Percentiles rank a stretch among this genome's conserved stretches.
These are phyloP conservation scores for Leccinum arenicola DNA, from an alignment of 768 basidiomycete genomes.

Conservation along the genomic window DNA sequence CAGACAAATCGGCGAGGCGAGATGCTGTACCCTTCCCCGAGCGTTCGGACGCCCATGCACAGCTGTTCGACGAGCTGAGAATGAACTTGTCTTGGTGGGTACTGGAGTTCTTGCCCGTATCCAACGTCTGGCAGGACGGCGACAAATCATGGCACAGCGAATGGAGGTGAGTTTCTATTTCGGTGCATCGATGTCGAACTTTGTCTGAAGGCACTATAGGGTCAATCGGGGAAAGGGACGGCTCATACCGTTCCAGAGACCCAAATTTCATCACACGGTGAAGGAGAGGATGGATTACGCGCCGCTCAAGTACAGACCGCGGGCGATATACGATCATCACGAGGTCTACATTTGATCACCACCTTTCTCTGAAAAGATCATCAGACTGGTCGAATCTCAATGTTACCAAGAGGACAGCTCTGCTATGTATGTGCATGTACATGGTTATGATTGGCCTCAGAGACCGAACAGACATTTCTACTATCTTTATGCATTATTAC, in stretches of 20 bases:
- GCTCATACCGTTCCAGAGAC: slow-evolving; percentile 41
- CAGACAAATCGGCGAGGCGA: neutral
- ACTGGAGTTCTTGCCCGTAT: slow-evolving; percentile 62
- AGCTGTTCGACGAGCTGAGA: slow-evolving; percentile 52
- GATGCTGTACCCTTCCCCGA: neutral
- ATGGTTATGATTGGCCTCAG: neutral
- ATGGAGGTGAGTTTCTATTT: slow-evolving; percentile 48
- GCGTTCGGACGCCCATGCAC: slow-evolving; percentile 37
- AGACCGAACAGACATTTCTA: too few relatives aligned
- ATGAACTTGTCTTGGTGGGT: slow-evolving; percentile 59
- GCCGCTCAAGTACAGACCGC: slow-evolving; percentile 53
- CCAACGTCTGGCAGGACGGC: slow-evolving; percentile 54
- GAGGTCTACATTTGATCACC: slow-evolving; percentile 38
- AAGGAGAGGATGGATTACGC: slow-evolving; percentile 51
- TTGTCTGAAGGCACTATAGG: slow-evolving; percentile 14
- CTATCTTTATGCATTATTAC: neutral
- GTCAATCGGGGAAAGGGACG: slow-evolving; percentile 58
- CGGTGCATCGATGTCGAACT: neutral
- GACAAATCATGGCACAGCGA: slow-evolving; percentile 51
- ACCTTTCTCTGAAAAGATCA: neutral
- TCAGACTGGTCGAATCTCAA: neutral
- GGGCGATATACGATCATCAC: slow-evolving; percentile 49
- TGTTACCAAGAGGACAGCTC: too few relatives aligned
- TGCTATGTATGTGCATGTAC: too few relatives aligned
- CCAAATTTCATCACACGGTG: slow-evolving; percentile 65